phyloP scores from a whole-genome alignment of 139 green algal genomes.

The Haematococcus lacustris region DNA sequence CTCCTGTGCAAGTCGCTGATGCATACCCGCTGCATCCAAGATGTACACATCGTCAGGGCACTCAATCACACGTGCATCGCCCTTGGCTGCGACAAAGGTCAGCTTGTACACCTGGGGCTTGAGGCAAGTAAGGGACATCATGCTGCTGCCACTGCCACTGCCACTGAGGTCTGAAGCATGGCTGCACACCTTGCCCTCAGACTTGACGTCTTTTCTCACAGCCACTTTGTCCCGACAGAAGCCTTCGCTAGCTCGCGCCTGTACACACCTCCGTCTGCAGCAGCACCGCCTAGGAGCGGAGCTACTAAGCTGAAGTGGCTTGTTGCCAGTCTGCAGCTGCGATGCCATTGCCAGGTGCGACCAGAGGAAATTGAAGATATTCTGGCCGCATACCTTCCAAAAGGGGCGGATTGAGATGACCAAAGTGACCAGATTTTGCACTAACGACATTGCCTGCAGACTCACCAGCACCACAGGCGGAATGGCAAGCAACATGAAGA shows the following conservation, averaged over 20 bases:
- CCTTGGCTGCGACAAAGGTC: slow-evolving; percentile 57
- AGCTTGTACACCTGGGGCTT: slow-evolving; percentile 37
- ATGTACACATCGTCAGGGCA: slow-evolving; percentile 80
- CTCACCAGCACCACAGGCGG: too few relatives aligned
- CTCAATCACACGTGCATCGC: slow-evolving; percentile 37
- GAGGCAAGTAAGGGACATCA: not conserved
- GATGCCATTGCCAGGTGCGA: too few relatives aligned
- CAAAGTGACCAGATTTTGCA: too few relatives aligned
- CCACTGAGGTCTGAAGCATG: not conserved
- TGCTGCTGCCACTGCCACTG: not conserved
- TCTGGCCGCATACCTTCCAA: too few relatives aligned
- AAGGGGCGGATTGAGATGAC: too few relatives aligned
- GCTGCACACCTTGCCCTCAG: slow-evolving; percentile 29
- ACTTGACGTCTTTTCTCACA: slow-evolving; percentile 17
- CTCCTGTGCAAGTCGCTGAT: not conserved
- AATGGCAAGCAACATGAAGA: too few relatives aligned
- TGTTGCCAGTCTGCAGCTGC: too few relatives aligned
- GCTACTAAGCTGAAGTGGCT: too few relatives aligned
- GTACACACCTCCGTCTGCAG: too few relatives aligned
- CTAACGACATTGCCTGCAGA: too few relatives aligned
- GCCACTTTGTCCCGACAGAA: slow-evolving; percentile 70
- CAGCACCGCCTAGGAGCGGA: too few relatives aligned
- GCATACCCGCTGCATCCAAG: slow-evolving; percentile 57
- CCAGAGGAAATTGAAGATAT: too few relatives aligned
- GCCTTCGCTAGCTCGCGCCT: slow-evolving; percentile 25